Conservation (phyloP, 192 early-diverging fungal species). For the Allomyces macrogynus region DNA sequence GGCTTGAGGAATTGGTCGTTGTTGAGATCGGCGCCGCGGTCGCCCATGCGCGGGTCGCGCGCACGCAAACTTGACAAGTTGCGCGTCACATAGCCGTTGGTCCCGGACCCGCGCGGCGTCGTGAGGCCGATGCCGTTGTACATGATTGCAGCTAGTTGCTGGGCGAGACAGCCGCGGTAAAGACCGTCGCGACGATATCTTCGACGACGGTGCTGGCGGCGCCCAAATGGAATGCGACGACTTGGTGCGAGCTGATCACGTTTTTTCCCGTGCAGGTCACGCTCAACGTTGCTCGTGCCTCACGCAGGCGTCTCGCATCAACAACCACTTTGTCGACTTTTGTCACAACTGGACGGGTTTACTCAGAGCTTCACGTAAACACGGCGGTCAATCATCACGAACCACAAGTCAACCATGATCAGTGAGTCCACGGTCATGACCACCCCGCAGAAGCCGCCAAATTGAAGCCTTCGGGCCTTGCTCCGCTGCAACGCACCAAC, state of each 20-base stretch:
- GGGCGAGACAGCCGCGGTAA: too few species aligned
- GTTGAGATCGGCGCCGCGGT: conserved; percentile 17
- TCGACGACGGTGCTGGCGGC: too few species aligned
- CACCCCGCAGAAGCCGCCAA: neutral
- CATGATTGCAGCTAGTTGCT: conserved; percentile 13
- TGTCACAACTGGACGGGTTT: too few species aligned
- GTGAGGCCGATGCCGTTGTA: conserved; percentile 66
- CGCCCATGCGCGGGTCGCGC: conserved; percentile 11
- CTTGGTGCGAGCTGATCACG: too few species aligned
- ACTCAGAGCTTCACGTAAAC: too few species aligned
- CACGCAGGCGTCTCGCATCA: too few species aligned
- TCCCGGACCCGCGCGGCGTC: conserved; percentile 67
- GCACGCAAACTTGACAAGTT: conserved; percentile 57
- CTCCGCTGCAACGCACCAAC: neutral
- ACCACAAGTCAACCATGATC: neutral
- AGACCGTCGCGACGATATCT: too few species aligned
- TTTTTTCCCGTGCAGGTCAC: too few species aligned
- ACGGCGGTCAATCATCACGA: neutral
- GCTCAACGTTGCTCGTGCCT: too few species aligned
- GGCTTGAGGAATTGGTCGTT: conserved; percentile 7
- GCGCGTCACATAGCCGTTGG: conserved; percentile 87
- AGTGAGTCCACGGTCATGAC: neutral
- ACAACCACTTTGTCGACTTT: too few species aligned
- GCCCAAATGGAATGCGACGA: too few species aligned
- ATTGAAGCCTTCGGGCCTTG: too few species aligned